Percentiles rank a stretch among this genome's conserved stretches.
phyloP scores from a whole-genome alignment of 129 eudicot genomes.

The Artemisia argyi region DNA sequence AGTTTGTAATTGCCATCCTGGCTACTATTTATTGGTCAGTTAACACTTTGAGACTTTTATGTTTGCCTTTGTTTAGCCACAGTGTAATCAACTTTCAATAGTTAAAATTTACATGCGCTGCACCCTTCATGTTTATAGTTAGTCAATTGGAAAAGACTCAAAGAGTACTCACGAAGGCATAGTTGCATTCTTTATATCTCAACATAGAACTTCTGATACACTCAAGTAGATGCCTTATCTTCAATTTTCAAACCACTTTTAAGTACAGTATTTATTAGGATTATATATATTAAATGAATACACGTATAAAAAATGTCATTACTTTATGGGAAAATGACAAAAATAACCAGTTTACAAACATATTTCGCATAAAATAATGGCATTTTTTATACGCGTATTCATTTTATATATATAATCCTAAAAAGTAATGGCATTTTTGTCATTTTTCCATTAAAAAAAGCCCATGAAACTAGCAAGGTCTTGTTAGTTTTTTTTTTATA shows the following conservation, averaged over 20 bases:
- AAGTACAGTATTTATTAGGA: constrained; percentile 4
- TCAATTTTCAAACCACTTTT: constrained; percentile 13
- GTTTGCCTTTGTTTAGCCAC: constrained; percentile 19
- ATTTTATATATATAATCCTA: too few relatives aligned
- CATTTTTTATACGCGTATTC: too few relatives aligned
- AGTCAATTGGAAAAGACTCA: constrained; percentile 28
- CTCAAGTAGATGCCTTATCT: constrained; percentile 44
- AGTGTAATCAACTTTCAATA: not conserved
- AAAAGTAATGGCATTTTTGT: too few relatives aligned
- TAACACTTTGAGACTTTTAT: constrained; percentile 29
- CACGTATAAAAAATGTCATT: too few relatives aligned
- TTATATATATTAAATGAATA: too few relatives aligned
- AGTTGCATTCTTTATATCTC: constrained; percentile 33
- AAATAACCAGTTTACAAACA: too few relatives aligned
- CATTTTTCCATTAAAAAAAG: too few relatives aligned
- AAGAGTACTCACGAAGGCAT: constrained; percentile 19
- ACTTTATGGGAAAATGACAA: too few relatives aligned
- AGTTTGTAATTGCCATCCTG: constrained; percentile 55
- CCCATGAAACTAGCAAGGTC: too few relatives aligned
- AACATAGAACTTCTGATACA: constrained; percentile 25
- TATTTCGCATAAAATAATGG: too few relatives aligned
- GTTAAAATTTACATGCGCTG: not conserved
- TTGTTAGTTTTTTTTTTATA: too few relatives aligned
- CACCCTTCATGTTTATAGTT: constrained; percentile 18
- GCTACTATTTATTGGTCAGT: constrained; percentile 61